Base-by-base conservation (phyloP, 1,139 yeast genomes). In the Taiozyma sp. region DNA sequence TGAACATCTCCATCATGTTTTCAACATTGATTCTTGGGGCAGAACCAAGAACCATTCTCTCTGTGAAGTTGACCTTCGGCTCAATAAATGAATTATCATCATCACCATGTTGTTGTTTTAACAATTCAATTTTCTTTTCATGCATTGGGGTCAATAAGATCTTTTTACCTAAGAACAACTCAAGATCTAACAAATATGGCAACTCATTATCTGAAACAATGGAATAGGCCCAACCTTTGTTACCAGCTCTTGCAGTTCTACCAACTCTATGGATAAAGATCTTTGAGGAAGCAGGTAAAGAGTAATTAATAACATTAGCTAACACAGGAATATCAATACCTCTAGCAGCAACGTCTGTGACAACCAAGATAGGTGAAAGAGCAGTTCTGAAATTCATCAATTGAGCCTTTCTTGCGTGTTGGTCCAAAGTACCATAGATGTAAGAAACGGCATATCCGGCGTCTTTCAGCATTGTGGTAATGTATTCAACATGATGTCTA, bases 201-300 rank as follows among this genome's bases (percentile, higher is more conserved):
- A 93, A 70, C 65, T 95, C 99, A 54, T 80, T 77, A 58, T 90
- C 97, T 54, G 84, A 79, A 4, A 91, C 85, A 51, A 95, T 80
- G 1, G 97, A 85, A 66, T 88, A 95, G 0, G 99, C 99, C 96
- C 98, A 91, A 64, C 99, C 99, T 59, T 81, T 82, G 64, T 90
- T 85, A 66, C 99, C 99, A 11, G 99, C 99, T 77, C 99, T 86
- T 14, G 99, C 99, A 45, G 99, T 93, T 77, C 99, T 84, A 68
- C 99, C 99, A 48, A 95, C 99, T 71, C 99, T 82, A 70, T 93
- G 99, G 50, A 93, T 81, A 68, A 93, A 95, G 52, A 91, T 87
- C 67, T 95, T 93, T 5, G 97, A 90, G 2, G 95, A 85, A 0
- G 91, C 85, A 6, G 99, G 99, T 52, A 93, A 74, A 0, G 96